These are phyloP conservation scores for Artemisia tridentata DNA, from an alignment of 129 eudicot species.

Conservation along the genomic window DNA sequence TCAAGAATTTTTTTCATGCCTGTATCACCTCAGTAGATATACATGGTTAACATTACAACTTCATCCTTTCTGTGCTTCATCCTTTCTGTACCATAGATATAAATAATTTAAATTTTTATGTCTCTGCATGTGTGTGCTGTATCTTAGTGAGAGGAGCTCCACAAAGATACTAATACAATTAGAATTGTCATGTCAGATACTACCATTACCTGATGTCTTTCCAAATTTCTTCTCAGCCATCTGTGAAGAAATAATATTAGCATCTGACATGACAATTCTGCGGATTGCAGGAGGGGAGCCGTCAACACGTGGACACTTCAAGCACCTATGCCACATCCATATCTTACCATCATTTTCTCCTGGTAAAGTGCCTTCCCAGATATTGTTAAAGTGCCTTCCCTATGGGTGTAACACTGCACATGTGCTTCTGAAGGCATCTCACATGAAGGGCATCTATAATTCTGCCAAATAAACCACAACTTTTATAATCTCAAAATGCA, in stretches of 20 bases:
- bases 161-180: no score
- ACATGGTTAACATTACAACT: no score
- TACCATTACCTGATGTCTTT: conserved; percentile 29
- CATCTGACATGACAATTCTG: conserved; percentile 96
- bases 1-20: no score
- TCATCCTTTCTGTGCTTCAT: no score
- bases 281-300: conserved; percentile 95
- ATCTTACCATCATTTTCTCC: conserved; percentile 94
- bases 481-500: conserved; percentile 18
- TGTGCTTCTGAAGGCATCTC: conserved; percentile 97
- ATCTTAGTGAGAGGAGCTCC: no score
- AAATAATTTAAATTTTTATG: no score
- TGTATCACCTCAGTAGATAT: no score
- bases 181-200: no score
- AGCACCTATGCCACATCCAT: conserved; percentile 99
- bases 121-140: no score
- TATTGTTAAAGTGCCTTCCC: conserved; percentile 96
- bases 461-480: conserved; percentile 45
- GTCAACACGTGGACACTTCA: conserved; percentile 75
- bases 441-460: conserved; percentile 78
- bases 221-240: conserved; percentile 59
- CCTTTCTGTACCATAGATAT: no score
- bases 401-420: conserved; percentile 94
- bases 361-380: conserved; percentile 87
- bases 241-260: conserved; percentile 87